Base-by-base conservation (phyloP, 2,329 filamentous ascomycete species). In the Colletotrichum paranaense region DNA sequence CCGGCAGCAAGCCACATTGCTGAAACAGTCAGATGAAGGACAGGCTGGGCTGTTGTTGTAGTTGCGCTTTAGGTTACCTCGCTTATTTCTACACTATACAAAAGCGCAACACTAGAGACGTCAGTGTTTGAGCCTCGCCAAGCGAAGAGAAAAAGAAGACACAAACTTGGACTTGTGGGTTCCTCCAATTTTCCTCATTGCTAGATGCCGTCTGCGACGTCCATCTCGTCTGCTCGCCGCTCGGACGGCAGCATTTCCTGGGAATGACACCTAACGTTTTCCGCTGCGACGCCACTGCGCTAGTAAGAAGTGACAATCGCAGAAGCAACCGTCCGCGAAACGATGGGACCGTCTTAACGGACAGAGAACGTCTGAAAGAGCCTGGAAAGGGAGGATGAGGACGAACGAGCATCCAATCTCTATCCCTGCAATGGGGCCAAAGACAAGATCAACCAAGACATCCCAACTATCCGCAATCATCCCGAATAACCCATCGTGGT, bases 51-150 rank as follows among this genome's bases (percentile, higher is more conserved):
- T 19, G 16, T 46, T 46, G 42, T 46, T 46, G 42, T 46, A 19
- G 42, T 46, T 46, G 42, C 42, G 42, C 42, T n/a, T 46, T n/a
- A 46, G 42, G 42, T 46, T 46, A 9, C 42, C 16, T 46, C 42
- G 42, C 42, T 46, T 19, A n/a, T 4, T 66, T 66, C 57, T 38
- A 53, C 62, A n/a, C 57, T 38, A 53, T 53, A 16, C 16, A n/a
- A 52, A 52, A 53, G 22, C 52, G 58, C 55, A 46, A 66, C 35
- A 28, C 59, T 32, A 26, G 46, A 73, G 60, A 73, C 70, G 60
- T 69, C 60, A 49, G 62, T 55, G 70, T 73, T 69, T 69, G 66
- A 73, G 70, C 55, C 46, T 70, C 66, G 66, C 60, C 35, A 59
- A 56, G 42, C 55, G 52, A 59, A 46, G 22, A 6, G 26, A 5